These are phyloP conservation scores for Otatea glauca DNA, from an alignment of 176 grass and related monocot species.

Conservation along the genomic window DNA sequence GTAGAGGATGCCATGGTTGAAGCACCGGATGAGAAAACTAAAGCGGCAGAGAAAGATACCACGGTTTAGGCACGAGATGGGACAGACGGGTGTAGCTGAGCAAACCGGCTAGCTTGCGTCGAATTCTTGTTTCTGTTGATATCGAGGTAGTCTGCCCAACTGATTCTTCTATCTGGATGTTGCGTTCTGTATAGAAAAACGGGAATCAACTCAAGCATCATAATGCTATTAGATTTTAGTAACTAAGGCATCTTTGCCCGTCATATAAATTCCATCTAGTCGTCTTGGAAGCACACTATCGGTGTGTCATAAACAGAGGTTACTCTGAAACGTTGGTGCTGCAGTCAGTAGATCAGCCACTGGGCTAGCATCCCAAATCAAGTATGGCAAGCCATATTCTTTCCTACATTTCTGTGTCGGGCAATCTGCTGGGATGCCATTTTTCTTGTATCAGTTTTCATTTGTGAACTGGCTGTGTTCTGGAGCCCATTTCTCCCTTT, in stretches of 20 bases:
- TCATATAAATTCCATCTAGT: constrained; percentile 37
- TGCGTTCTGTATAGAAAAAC: constrained; percentile 56
- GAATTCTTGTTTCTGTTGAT: constrained; percentile 42
- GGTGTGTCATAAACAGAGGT: constrained; percentile 36
- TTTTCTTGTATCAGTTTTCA: constrained; percentile 49
- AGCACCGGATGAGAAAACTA: not conserved
- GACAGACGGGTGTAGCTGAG: constrained; percentile 38
- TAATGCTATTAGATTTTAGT: constrained; percentile 39
- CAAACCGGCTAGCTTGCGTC: constrained; percentile 18
- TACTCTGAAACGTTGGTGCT: not conserved
- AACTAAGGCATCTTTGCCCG: constrained; percentile 25
- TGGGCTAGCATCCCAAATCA: constrained; percentile 20
- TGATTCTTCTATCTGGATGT: constrained; percentile 45
- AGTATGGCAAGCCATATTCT: constrained; percentile 29
- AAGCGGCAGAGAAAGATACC: not conserved
- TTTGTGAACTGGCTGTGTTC: constrained; percentile 55
- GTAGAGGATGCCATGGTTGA: not conserved
- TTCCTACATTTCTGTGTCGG: constrained; percentile 31
- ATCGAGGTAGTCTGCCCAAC: constrained; percentile 27
- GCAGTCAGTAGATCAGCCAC: not conserved
- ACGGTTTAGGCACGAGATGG: not conserved
- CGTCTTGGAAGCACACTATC: constrained; percentile 1
- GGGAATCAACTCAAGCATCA: constrained; percentile 44
- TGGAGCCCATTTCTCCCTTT: constrained; percentile 32
- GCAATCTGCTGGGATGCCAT: constrained; percentile 18